Conservation (phyloP, 2,329 filamentous ascomycete genomes). For the Botrytis fragariae region DNA sequence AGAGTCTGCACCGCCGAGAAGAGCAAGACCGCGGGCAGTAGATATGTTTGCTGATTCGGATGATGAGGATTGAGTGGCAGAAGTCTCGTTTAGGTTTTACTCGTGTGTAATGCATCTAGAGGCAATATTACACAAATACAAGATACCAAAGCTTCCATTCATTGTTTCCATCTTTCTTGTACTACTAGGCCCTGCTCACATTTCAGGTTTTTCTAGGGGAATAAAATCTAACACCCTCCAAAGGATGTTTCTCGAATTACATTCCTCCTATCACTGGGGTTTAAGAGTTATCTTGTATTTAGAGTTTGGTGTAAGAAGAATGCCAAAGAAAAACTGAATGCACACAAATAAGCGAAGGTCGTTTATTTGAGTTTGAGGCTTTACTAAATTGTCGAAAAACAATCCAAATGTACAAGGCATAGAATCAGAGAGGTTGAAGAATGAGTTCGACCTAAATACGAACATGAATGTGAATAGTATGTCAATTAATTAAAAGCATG, state of each 20-base stretch:
- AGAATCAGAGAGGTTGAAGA: not conserved
- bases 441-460: not conserved
- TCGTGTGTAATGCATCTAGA: no score
- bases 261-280: not conserved
- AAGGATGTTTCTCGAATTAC: not conserved
- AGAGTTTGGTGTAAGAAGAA: not conserved
- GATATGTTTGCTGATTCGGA: slow-evolving; percentile 87
- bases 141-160: not conserved
- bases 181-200: not conserved
- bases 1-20: slow-evolving; percentile 27
- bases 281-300: not conserved
- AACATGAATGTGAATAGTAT: not conserved
- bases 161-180: not conserved
- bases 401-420: not conserved
- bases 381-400: not conserved
- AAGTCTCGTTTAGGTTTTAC: no score
- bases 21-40: slow-evolving; percentile 61
- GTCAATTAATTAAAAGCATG: not conserved
- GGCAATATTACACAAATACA: not conserved
- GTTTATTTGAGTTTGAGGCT: not conserved
- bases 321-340: no score
- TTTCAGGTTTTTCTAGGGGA: not conserved
- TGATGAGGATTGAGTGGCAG: slow-evolving; percentile 35
- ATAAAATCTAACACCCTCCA: not conserved
- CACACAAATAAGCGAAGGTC: not conserved